phyloP scores from a whole-genome alignment of 2,329 filamentous ascomycete genomes.

The Phaeosphaeria sp. region DNA sequence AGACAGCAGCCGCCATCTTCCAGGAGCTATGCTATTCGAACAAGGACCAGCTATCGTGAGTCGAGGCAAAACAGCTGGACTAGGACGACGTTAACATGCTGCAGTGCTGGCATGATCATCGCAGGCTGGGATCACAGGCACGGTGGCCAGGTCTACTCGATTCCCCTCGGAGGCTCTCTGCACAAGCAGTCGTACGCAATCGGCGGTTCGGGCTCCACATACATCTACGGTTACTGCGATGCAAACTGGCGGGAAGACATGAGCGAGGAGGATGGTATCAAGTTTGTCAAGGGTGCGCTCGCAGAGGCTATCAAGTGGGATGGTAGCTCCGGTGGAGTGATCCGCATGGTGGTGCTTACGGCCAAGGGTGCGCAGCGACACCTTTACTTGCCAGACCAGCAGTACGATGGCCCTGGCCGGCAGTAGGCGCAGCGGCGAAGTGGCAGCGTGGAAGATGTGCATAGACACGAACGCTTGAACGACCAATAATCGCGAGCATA shows the following conservation, averaged over 20 bases:
- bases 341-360: conserved; percentile 96
- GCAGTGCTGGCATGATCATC: conserved; percentile 93
- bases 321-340: conserved; percentile 96
- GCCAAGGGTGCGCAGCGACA: conserved; percentile 88
- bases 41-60: conserved; percentile 89
- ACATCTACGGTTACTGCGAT: conserved; percentile 99
- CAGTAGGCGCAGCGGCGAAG: conserved; percentile 38
- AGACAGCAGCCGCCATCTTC: conserved; percentile 94
- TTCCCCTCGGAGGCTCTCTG: conserved; percentile 92
- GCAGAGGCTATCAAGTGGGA: conserved; percentile 99
- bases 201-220: conserved; percentile 94
- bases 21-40: conserved; percentile 98
- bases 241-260: conserved; percentile 95
- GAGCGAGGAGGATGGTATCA: conserved; percentile 87
- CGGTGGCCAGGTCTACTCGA: conserved; percentile 96
- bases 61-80: conserved; percentile 13
- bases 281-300: conserved; percentile 91
- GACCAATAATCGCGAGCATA: background rate
- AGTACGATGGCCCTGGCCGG: conserved; percentile 77
- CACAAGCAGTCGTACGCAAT: conserved; percentile 98
- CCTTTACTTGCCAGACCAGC: conserved; percentile 87
- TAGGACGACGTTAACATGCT: conserved; percentile 21
- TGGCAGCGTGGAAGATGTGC: conserved; percentile 1
- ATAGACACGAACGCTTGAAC: background rate
- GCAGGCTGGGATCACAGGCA: conserved; percentile 96